Percentiles rank a stretch among this genome's conserved stretches.
Evolutionary conservation across 2,329 filamentous ascomycete genomes (phyloP).

Genomic region (Verticillium klebahnii): DNA sequence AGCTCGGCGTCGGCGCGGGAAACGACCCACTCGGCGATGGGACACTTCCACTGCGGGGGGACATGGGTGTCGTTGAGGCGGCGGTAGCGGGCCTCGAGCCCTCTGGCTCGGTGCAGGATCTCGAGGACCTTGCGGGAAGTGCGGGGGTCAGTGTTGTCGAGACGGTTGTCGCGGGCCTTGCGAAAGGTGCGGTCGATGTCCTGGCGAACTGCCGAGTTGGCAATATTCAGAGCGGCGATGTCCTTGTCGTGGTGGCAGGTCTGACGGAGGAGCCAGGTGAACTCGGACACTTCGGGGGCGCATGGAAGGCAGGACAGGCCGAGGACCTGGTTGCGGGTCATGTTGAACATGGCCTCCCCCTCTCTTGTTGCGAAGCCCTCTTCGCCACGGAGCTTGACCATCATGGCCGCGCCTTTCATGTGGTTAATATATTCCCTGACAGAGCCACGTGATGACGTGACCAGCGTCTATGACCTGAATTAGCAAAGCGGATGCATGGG

Average conservation of each 20-base stretch:
- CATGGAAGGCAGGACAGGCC: conserved; percentile 15
- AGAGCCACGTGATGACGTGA: conserved; percentile 9
- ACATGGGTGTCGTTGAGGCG: conserved; percentile 11
- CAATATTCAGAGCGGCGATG: conserved; percentile 15
- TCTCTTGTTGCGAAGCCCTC: conserved; percentile 13
- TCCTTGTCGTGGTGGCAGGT: conserved; percentile 12
- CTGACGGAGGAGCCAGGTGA: conserved; percentile 15
- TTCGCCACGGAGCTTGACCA: conserved; percentile 14
- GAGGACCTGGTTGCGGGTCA: conserved; percentile 15
- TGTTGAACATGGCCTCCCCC: conserved; percentile 16
- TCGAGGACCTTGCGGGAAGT: conserved; percentile 10
- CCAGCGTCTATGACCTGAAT: conserved; percentile 7
- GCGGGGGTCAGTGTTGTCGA: conserved; percentile 6
- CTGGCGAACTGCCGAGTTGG: conserved; percentile 14
- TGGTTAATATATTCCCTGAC: conserved; percentile 15
- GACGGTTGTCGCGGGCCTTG: not conserved
- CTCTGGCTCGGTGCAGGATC: conserved; percentile 9
- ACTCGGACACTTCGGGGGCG: conserved; percentile 12
- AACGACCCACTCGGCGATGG: conserved; percentile 7
- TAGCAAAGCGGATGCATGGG: not conserved
- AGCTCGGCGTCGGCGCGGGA: conserved; percentile 10
- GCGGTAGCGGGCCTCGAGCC: conserved; percentile 10
- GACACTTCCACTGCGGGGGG: conserved; percentile 10
- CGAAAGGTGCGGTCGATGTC: conserved; percentile 11
- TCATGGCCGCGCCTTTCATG: conserved; percentile 17